A percentile compares a stretch with the other conserved stretches of the same genome.
These are phyloP conservation scores for Pyrenula massariospora DNA, from an alignment of 495 filamentous ascomycete genomes.

Conservation along the genomic window DNA sequence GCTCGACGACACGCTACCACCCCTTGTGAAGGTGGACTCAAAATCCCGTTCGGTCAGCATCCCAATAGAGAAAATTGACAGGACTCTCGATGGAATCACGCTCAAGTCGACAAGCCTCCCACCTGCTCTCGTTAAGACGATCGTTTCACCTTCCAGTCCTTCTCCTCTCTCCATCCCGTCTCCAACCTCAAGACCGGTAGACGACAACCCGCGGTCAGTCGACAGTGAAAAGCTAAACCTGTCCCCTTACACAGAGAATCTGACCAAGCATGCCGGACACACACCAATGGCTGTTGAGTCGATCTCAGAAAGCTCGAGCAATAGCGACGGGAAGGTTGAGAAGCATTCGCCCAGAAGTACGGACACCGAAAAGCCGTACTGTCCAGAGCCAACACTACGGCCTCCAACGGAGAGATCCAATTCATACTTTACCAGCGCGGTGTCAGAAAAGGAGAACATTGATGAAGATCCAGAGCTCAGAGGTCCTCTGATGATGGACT, in stretches of 20 bases:
- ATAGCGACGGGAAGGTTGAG: conserved; percentile 9
- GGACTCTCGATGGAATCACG: conserved; percentile 33
- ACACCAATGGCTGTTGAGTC: conserved; percentile 28
- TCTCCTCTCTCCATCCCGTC: conserved; percentile 13
- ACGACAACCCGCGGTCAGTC: not conserved
- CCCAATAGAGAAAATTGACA: conserved; percentile 36
- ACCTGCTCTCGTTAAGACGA: conserved; percentile 27
- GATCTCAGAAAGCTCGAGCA: conserved; percentile 17
- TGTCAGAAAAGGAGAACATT: not conserved
- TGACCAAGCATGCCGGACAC: conserved; percentile 31
- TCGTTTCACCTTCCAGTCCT: conserved; percentile 33
- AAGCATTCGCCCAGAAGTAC: not conserved
- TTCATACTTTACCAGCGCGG: conserved; percentile 25
- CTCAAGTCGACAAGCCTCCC: conserved; percentile 34
- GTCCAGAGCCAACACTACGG: conserved; percentile 16
- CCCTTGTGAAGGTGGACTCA: conserved; percentile 16
- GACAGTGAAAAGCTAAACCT: not conserved
- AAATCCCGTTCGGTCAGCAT: conserved; percentile 17
- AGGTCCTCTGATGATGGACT: conserved; percentile 27
- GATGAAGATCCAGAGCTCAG: conserved; percentile 33
- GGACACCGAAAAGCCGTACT: conserved; percentile 18
- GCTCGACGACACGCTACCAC: conserved; percentile 32
- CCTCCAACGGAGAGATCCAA: conserved; percentile 27
- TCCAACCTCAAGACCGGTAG: not conserved
- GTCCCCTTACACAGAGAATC: conserved; percentile 15